These are phyloP conservation scores for Chenopodium album DNA, from an alignment of 148 eudicot genomes.

Conservation along the genomic window DNA sequence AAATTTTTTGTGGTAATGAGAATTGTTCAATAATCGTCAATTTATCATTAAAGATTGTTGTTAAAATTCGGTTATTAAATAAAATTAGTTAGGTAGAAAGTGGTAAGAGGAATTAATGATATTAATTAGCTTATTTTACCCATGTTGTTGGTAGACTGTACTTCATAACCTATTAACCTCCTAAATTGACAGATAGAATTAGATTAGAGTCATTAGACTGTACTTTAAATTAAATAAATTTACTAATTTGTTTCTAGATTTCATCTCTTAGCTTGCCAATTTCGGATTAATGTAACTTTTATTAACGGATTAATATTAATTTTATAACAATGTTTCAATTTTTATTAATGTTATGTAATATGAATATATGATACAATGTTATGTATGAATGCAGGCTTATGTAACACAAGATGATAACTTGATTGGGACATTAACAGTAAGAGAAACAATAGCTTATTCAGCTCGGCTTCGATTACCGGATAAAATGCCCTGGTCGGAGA, in stretches of 20 bases:
- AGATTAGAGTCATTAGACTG: not conserved
- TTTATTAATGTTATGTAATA: not conserved
- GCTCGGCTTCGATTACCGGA: conserved; percentile 82
- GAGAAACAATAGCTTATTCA: conserved; percentile 89
- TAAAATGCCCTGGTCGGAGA: conserved; percentile 71
- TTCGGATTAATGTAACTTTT: not conserved
- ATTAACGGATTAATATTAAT: no score
- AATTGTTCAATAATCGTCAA: no score
- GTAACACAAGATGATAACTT: conserved; percentile 97
- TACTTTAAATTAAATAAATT: not conserved
- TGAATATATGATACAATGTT: no score
- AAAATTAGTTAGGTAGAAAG: not conserved
- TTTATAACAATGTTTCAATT: not conserved
- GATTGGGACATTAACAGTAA: conserved; percentile 90
- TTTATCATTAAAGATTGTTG: not conserved
- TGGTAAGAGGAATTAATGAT: not conserved
- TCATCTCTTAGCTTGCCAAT: not conserved
- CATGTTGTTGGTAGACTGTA: not conserved
- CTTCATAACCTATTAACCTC: not conserved
- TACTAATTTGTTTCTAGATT: not conserved
- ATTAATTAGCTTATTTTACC: not conserved
- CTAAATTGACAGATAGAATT: no score
- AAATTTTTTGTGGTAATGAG: no score
- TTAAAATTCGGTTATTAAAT: not conserved
- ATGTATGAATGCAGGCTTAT: conserved; percentile 56